Base-by-base conservation (phyloP, 352 stramenopile genomes). In the Phytophthora pini region DNA sequence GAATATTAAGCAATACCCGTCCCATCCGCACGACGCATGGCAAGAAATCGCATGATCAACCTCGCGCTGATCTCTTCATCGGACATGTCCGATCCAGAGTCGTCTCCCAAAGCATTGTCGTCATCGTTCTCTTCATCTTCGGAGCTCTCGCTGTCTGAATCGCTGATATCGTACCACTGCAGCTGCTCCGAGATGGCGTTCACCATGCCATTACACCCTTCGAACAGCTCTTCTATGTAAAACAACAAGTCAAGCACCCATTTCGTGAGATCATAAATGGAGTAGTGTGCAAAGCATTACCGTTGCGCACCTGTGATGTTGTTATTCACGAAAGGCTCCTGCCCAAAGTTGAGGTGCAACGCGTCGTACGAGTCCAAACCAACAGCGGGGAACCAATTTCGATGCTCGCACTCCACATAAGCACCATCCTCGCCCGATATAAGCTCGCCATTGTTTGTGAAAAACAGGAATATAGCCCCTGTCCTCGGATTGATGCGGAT, bases 281-380 rank as follows among this genome's bases (percentile, higher is more conserved):
- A 27, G 41, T 13, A 36, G 7, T 36, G 9, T 4, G 3, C 38
- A 22, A 43, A 29, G 17, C 41, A 32, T 43, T 43, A 9, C 15
- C 24, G 24, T 34, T 34, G 32, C 44, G 26, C 63, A 76, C 68
- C 68, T 66, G 58, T 48, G 24, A 76, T 60, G 27, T 45, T 39
- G 26, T 32, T 60, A 44, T 73, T 70, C 17, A 65, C 59, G 36
- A 95, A 95, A 2, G 90, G 86, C 39, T 90, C 80, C 56, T 90
- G 83, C 0, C 89, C 88, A 74, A 93, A 95, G 67, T 97, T 97
- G 31, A 95, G 71, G 26, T 93, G 85, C 20, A 97, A 68, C 3
- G 74, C 76, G 43, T 93, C 82, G 29, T 86, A 76, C 8, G 85
- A 92, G 59, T 97, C 90, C n/a, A 97, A 22, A 1, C 90, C 90